Base-by-base conservation (phyloP, 768 basidiomycete species). In the Paxillus involutus region DNA sequence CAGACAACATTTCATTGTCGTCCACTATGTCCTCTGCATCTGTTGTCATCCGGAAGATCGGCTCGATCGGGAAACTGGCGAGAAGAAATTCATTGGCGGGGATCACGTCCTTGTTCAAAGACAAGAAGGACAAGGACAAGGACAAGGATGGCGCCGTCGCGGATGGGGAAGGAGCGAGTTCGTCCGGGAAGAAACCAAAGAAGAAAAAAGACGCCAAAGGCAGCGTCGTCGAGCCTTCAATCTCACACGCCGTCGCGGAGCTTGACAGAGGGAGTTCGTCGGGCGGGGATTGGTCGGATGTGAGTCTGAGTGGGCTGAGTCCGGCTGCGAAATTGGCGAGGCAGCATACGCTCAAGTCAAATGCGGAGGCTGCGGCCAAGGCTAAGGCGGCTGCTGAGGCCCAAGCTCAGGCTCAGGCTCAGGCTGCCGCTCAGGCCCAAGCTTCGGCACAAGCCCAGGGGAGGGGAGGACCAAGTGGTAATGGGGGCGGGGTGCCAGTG, bases 11-110 rank as follows among this genome's bases (percentile, higher is more conserved):
- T 59, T 97, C 94, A 26, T 81, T 98, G 37, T 90, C 88, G 17
- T 94, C 91, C 8, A 97, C 96, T 43, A 95, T 97, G 62, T 91
- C 89, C 58, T 92, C 89, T 47, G 96, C 96, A 19, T 93, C 90
- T 42, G 89, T 98, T 69, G 96, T 98, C 83, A 95, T 97, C 63
- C 83, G 95, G 60, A 98, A 97, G 75, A 85, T 98, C 44, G 91
- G 95, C 3, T 85, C 86, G 37, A 86, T 97, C 73, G 91, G 92
- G 32, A 92, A 90, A 71, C 80, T 97, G 14, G 91, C 93, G 9
- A 75, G 94, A 47, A 79, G 94, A 42, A 96, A 95, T 67, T 93
- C 91, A 36, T 73, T 98, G 39, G 88, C 90, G 49, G 89, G 93
- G 29, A 94, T 98, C 68, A 93, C 94, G 17, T 91, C 89, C 46